These are phyloP conservation scores for Senna tora DNA, from an alignment of 306 rosid species.

Conservation along the genomic window DNA sequence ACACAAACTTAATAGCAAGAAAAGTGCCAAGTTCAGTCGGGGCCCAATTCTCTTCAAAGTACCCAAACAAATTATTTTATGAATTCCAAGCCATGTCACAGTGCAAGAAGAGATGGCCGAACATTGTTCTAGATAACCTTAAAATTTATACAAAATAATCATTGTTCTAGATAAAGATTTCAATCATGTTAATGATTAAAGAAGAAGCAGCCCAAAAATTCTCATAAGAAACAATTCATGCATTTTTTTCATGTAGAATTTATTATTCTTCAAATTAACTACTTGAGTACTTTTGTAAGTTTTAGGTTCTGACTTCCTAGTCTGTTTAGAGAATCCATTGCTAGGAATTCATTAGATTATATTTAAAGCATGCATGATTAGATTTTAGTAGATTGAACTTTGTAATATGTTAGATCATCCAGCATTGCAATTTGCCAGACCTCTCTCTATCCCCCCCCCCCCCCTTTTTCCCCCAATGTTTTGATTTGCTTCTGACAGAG, in stretches of 20 bases:
- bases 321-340: not conserved
- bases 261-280: not conserved
- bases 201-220: not conserved
- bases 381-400: not conserved
- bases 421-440: too few relatives aligned
- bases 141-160: too few relatives aligned
- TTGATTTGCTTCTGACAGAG: not conserved
- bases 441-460: not conserved
- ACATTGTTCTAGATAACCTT: too few relatives aligned
- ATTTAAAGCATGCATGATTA: not conserved
- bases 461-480: not conserved
- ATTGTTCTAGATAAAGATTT: not conserved
- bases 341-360: not conserved
- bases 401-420: not conserved
- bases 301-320: constrained; percentile 5
- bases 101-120: too few relatives aligned
- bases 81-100: too few relatives aligned
- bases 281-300: not conserved
- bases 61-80: too few relatives aligned
- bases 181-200: not conserved
- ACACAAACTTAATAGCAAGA: too few relatives aligned
- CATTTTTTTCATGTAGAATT: not conserved
- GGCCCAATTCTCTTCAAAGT: too few relatives aligned
- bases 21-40: too few relatives aligned
- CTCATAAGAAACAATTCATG: not conserved